These are phyloP conservation scores for Glomus cerebriforme DNA, from an alignment of 192 early-diverging fungal species.

Conservation along the genomic window DNA sequence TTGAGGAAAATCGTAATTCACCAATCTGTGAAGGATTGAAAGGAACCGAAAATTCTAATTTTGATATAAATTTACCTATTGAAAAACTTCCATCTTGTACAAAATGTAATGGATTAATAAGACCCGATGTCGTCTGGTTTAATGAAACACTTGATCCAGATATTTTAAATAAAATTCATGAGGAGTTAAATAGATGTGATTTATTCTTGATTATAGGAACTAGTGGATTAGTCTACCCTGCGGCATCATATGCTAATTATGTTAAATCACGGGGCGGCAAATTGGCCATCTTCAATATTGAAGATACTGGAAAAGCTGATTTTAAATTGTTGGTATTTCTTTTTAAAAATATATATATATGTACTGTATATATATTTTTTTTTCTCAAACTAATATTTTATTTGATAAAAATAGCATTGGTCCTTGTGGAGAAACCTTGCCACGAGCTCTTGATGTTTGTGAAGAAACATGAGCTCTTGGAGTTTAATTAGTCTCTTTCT, in stretches of 20 bases:
- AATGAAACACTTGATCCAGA: constrained; percentile 5
- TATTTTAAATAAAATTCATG: not conserved
- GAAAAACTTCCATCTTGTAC: constrained; percentile 20
- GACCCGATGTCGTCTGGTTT: constrained; percentile 34
- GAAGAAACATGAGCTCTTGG: not conserved
- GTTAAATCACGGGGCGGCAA: not conserved
- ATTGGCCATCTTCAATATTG: constrained; percentile 25
- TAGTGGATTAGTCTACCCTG: constrained; percentile 24
- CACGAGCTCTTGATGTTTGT: not conserved
- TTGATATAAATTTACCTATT: not conserved
- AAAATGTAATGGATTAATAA: constrained; percentile 21
- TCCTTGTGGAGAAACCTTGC: constrained; percentile 19
- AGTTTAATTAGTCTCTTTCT: too few species aligned
- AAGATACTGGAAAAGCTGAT: not conserved
- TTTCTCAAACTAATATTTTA: not conserved
- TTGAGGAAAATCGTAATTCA: constrained; percentile 18
- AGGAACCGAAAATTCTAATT: constrained; percentile 6
- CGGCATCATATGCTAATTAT: not conserved
- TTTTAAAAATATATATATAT: too few species aligned
- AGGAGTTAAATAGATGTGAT: constrained; percentile 23
- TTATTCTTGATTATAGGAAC: constrained; percentile 28
- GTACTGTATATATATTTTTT: too few species aligned
- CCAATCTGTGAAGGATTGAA: constrained; percentile 21
- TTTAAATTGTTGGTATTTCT: constrained; percentile 21
- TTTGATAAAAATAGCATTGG: constrained; percentile 17